Evolutionary conservation across 1,139 yeast species (phyloP).

Genomic region (Meyerozyma guilliermondii): DNA sequence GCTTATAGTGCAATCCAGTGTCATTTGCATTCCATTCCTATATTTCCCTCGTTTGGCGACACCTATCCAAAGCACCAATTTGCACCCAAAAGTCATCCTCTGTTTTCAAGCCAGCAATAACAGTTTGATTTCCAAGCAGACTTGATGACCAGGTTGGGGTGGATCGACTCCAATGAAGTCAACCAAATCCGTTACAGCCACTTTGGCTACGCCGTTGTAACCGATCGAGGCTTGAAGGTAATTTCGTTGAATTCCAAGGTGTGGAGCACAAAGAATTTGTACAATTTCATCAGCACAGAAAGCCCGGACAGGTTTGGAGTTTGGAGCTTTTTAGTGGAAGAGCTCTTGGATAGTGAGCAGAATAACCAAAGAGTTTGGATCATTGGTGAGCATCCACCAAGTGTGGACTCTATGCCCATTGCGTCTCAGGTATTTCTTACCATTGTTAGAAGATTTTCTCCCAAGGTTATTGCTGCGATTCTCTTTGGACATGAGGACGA

Average conservation of each 20-base stretch:
- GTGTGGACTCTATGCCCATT: constrained; percentile 18
- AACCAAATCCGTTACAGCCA: constrained; percentile 26
- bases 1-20: constrained; percentile 18
- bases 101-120: constrained; percentile 14
- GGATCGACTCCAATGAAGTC: constrained; percentile 32
- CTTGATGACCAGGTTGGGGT: constrained; percentile 27
- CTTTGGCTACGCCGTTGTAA: constrained; percentile 21
- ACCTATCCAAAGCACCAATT: constrained; percentile 25
- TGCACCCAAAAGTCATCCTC: constrained; percentile 6
- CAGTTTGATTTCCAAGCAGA: constrained; percentile 25
- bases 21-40: constrained; percentile 18
- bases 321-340: constrained; percentile 26
- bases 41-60: constrained; percentile 25
- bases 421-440: constrained; percentile 21
- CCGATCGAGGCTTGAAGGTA: constrained; percentile 24
- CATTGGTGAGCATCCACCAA: constrained; percentile 24
- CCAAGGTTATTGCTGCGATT: constrained; percentile 28
- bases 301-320: constrained; percentile 22
- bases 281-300: constrained; percentile 16
- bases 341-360: constrained; percentile 23
- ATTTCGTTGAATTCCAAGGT: constrained; percentile 28
- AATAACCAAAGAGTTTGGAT: constrained; percentile 30
- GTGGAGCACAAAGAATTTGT: constrained; percentile 25
- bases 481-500: constrained; percentile 26
- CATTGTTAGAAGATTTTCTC: constrained; percentile 28